Evolutionary conservation across 2,329 filamentous ascomycete genomes (phyloP), one percentile per base, ranked within the genome.

Genomic region (Sarocladiaceae sp.): DNA sequence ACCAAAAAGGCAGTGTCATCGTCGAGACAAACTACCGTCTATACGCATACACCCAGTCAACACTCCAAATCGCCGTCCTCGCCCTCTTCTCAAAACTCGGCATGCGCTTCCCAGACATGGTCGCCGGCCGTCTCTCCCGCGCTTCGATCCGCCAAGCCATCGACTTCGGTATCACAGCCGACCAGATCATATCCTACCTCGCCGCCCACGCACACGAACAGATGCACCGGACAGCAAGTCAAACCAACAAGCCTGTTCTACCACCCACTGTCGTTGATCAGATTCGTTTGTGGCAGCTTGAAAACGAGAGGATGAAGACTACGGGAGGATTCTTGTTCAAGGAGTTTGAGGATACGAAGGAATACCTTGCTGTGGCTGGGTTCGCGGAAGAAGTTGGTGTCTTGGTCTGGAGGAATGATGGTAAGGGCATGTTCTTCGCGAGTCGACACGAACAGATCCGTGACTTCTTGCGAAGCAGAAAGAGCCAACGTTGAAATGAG

Each of bases 1-100:
- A 79, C 17, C 70, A 76, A 56, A 84, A 85, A 62, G 92, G 92
- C 56, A 94, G 90, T 73, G 90, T 99, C 64, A 92, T 99, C 62
- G 83, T 99, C 59, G 94, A 99, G 74, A 99, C 94, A 8, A 99
- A 99, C 72, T 97, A 97, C 73, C 88, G 94, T 23, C 74, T 99
- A 59, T 99, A 99, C 73, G 94, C 94, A 28, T 99, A 99, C 73
- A 97, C 95, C 6, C 87, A 88, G 29, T 96, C 91, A 0, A 90
- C 92, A 0, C 82, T 99, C 1, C 93, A 97, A 68, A 99, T 97
- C 58, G 90, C 91, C 51, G 90, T 99, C 55, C 84, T 99, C 42
- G 86, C 87, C 35, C 86, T 99, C 57, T 99, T 99, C 73, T 83
- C 87, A 49, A 87, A 87, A 54, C 84, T 99, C 52, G 87, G 86